Base-by-base conservation (phyloP, 768 basidiomycete genomes). In the Russula abietina region DNA sequence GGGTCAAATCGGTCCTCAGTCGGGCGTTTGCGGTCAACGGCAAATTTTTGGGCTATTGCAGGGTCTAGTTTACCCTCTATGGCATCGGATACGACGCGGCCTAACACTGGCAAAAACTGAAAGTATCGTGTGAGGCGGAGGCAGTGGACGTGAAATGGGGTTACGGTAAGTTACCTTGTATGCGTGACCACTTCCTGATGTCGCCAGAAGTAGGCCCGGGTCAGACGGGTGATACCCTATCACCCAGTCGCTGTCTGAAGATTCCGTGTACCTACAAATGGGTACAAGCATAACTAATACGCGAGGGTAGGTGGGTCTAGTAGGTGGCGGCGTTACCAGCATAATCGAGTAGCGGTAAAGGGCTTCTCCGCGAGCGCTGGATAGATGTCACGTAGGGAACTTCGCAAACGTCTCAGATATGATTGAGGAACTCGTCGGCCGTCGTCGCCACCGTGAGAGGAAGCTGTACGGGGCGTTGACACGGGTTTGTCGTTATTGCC, bases 51-150 rank as follows among this genome's bases (percentile, higher is more conserved):
- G 3, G 75, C 76, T 22, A 87, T 73, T 0, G 74, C 73, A 1
- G 80, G 71, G 0, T 83, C 77, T 4, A 93, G 76, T 36, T 75
- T 85, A 1, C 82, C 81, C 71, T 92, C 80, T 32, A 96, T 78
- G 0, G 84, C 78, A 65, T 89, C 86, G 7, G 83, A 85, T 32
- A 95, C 86, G 45, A 96, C 78, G 10, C 81, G 72, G 4, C 95
- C 94, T 57, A 97, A 80, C 17, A 86, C 83, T 4, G 95, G 95
- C 12, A 96, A 79, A 77, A 97, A 97, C 89, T 98, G 60, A 19
- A 28, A 28, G 19, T 48, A 14, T 45, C n/a, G 19, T 26, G 12
- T 28, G 24, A 17, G 39, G 30, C 41, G 26, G 17, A 22, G n/a
- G 49, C 16, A 14, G 2, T 11, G 8, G 39, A 51, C 16, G 38